These are phyloP conservation scores for Termitomyces eurrhizus DNA, from an alignment of 768 basidiomycete genomes.

Conservation along the genomic window DNA sequence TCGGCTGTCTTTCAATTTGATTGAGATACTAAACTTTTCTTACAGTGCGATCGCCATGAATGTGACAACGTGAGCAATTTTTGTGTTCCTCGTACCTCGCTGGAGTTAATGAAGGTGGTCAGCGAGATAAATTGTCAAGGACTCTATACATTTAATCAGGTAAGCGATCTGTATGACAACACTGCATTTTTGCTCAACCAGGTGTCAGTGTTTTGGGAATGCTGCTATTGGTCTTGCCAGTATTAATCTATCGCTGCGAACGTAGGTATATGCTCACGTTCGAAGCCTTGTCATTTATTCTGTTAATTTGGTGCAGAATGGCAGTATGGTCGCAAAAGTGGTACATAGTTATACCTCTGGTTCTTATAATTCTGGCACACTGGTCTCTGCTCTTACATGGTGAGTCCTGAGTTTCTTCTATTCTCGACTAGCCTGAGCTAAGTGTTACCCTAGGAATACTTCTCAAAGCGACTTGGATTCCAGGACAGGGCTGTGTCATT, in stretches of 20 bases:
- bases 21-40: slow-evolving; percentile 6
- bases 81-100: background rate
- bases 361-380: slow-evolving; percentile 59
- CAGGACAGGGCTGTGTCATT: slow-evolving; percentile 50
- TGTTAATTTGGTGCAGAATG: slow-evolving; percentile 37
- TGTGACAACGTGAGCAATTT: slow-evolving; percentile 40
- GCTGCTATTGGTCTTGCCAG: slow-evolving; percentile 66
- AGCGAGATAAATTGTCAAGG: slow-evolving; percentile 61
- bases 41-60: slow-evolving; percentile 54
- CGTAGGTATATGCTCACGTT: slow-evolving; percentile 35
- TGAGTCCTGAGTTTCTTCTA: slow-evolving; percentile 19
- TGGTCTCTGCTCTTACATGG: slow-evolving; percentile 72
- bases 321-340: slow-evolving; percentile 64
- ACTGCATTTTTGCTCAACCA: slow-evolving; percentile 1
- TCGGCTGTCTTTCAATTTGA: slow-evolving; percentile 1
- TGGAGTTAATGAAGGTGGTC: slow-evolving; percentile 4
- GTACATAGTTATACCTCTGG: slow-evolving; percentile 48
- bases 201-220: slow-evolving; percentile 48
- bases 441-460: slow-evolving; percentile 41
- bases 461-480: slow-evolving; percentile 54
- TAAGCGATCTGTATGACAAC: slow-evolving; percentile 17
- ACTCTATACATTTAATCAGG: slow-evolving; percentile 65
- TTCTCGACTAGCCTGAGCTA: background rate
- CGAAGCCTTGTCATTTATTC: background rate
- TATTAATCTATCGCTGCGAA: slow-evolving; percentile 65